Evolutionary conservation across 805 yeast species (phyloP).

Genomic region (Sugiyamaella boreocaroliniensis): DNA sequence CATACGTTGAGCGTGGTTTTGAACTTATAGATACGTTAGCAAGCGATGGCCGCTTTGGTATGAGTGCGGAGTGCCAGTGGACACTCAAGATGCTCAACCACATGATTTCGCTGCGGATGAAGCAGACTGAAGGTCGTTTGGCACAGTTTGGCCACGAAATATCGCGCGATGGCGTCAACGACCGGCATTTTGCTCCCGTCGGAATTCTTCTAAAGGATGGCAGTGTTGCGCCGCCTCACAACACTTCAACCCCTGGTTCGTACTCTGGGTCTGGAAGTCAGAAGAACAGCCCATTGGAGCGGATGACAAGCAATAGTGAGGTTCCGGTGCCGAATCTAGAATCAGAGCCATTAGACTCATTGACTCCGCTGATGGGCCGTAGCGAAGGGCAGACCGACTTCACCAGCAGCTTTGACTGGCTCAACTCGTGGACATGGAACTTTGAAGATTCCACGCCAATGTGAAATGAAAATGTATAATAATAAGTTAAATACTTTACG

Average conservation of each 20-base stretch:
- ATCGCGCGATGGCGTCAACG: conserved; percentile 39
- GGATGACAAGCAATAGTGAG: too few relatives aligned
- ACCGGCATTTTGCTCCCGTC: conserved; percentile 42
- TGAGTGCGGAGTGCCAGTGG: conserved; percentile 61
- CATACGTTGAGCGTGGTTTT: conserved; percentile 15
- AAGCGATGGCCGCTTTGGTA: conserved; percentile 27
- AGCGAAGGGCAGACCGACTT: background rate
- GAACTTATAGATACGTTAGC: conserved; percentile 16
- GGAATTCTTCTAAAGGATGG: conserved; percentile 33
- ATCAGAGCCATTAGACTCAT: background rate
- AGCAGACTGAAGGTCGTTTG: conserved; percentile 31
- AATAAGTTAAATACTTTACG: too few relatives aligned
- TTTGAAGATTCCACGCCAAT: conserved; percentile 1
- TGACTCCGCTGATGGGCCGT: background rate
- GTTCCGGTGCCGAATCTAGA: background rate
- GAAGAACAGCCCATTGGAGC: too few relatives aligned
- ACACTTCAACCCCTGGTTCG: conserved; percentile 3
- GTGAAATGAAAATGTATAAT: background rate
- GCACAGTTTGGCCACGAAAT: background rate
- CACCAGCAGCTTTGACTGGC: conserved; percentile 14
- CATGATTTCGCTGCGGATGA: conserved; percentile 41
- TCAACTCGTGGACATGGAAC: conserved; percentile 18
- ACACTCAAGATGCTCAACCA: conserved; percentile 50
- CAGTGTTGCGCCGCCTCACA: conserved; percentile 10
- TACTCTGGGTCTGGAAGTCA: background rate